A percentile compares a stretch with the other conserved stretches of the same genome.
Evolutionary conservation across 2,329 filamentous ascomycete genomes (phyloP).

Genomic region (Xylariaceae sp.): DNA sequence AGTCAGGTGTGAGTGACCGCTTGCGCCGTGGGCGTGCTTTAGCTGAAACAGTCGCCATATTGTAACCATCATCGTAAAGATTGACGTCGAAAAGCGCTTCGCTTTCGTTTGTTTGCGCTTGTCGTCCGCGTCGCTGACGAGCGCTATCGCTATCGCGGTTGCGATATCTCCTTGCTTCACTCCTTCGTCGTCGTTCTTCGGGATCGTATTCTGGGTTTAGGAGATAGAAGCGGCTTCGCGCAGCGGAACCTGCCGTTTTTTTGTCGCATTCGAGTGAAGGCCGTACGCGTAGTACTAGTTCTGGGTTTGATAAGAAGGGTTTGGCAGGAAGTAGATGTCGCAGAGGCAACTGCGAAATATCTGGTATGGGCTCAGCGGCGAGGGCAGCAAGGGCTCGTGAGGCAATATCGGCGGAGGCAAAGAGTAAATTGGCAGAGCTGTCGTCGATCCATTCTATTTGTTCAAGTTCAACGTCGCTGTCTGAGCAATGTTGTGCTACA

Average conservation of each 20-base stretch:
- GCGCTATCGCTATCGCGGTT: slow-evolving; percentile 46
- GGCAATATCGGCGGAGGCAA: slow-evolving; percentile 52
- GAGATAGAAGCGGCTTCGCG: slow-evolving; percentile 85
- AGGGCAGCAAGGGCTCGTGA: slow-evolving; percentile 54
- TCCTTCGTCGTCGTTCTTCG: slow-evolving; percentile 61
- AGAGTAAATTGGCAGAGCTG: slow-evolving; percentile 81
- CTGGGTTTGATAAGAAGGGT: slow-evolving; percentile 61
- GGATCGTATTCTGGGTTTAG: slow-evolving; percentile 87
- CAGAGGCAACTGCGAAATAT: slow-evolving; percentile 52
- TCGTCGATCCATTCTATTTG: slow-evolving; percentile 95
- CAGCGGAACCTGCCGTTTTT: slow-evolving; percentile 73
- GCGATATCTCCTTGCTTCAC: slow-evolving; percentile 56
- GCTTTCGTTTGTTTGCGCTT: slow-evolving; percentile 45
- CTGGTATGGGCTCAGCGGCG: slow-evolving; percentile 47
- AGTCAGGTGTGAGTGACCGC: slow-evolving; percentile 37
- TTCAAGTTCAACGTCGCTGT: slow-evolving; percentile 43
- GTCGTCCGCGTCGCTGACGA: slow-evolving; percentile 32
- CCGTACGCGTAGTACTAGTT: slow-evolving; percentile 66
- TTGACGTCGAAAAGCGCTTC: slow-evolving; percentile 63
- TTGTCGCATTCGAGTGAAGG: slow-evolving; percentile 70
- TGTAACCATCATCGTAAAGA: slow-evolving; percentile 74
- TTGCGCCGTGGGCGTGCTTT: slow-evolving; percentile 27
- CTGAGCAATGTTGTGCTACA: slow-evolving; percentile 61
- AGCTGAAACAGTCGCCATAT: slow-evolving; percentile 32
- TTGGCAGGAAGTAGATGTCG: slow-evolving; percentile 68